phyloP scores from a whole-genome alignment of 345 rosid genomes.

The Ceriops decandra region DNA sequence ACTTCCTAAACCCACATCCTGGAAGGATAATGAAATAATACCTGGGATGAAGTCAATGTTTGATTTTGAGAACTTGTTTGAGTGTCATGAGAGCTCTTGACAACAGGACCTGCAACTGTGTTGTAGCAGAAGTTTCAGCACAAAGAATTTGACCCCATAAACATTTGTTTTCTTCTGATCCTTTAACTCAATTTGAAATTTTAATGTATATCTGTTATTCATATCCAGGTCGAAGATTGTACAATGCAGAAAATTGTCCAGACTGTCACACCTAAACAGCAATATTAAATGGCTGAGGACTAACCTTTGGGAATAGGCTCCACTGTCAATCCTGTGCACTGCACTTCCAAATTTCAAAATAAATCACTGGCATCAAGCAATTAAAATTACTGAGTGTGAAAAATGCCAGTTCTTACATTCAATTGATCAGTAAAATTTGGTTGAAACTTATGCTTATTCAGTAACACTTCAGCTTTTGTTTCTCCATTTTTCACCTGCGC shows the following conservation, averaged over 20 bases:
- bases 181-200: no score
- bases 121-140: not conserved
- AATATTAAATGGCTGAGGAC: slow-evolving; percentile 8
- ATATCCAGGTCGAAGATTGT: not conserved
- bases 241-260: not conserved
- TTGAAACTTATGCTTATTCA: slow-evolving; percentile 28
- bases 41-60: slow-evolving; percentile 10
- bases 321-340: slow-evolving; percentile 38
- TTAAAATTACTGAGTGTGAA: not conserved
- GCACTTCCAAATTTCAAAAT: slow-evolving; percentile 34
- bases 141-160: no score
- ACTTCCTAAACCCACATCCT: no score
- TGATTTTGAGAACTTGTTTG: not conserved
- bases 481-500: slow-evolving; percentile 25
- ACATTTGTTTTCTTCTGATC: no score
- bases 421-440: slow-evolving; percentile 27
- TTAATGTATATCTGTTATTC: no score
- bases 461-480: slow-evolving; percentile 25
- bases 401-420: slow-evolving; percentile 33
- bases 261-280: not conserved
- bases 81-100: not conserved
- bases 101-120: slow-evolving; percentile 9
- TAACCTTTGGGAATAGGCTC: slow-evolving; percentile 46
- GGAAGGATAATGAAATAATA: not conserved
- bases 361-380: slow-evolving; percentile 1